Evolutionary conservation across 2,329 filamentous ascomycete species (phyloP).

Genomic region (Elsinoe ampelina): DNA sequence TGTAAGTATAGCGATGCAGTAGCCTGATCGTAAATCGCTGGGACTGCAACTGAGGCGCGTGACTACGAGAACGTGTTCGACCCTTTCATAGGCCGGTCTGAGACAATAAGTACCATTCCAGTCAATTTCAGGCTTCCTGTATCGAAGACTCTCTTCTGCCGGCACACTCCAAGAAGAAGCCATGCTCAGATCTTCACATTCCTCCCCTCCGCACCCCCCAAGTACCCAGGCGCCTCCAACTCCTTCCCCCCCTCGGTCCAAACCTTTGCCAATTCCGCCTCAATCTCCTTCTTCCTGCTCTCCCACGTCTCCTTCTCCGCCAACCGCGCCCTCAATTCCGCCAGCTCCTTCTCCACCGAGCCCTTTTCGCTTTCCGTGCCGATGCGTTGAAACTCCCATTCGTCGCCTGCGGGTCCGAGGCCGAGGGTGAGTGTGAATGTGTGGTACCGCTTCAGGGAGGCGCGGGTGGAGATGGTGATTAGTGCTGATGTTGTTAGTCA

Average conservation of each 20-base stretch:
- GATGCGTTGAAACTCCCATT: slow-evolving; percentile 89
- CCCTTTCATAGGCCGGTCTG: too few relatives aligned
- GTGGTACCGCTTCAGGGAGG: slow-evolving; percentile 91
- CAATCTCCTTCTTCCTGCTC: slow-evolving; percentile 66
- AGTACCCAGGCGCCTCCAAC: slow-evolving; percentile 30
- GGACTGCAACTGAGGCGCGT: too few relatives aligned
- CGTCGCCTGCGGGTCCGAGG: slow-evolving; percentile 67
- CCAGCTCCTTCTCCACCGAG: slow-evolving; percentile 81
- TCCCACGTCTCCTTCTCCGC: slow-evolving; percentile 80
- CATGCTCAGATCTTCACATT: slow-evolving; percentile 14
- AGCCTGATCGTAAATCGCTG: too few relatives aligned
- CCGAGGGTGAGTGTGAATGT: slow-evolving; percentile 82
- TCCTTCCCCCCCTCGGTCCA: slow-evolving; percentile 44
- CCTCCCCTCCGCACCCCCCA: slow-evolving; percentile 17
- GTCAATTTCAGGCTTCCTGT: too few relatives aligned
- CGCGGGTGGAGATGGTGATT: slow-evolving; percentile 91
- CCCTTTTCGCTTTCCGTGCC: slow-evolving; percentile 90
- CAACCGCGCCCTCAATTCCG: slow-evolving; percentile 71
- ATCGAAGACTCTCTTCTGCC: too few relatives aligned
- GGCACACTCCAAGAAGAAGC: too few relatives aligned
- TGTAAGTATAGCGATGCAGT: too few relatives aligned
- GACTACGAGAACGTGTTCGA: too few relatives aligned
- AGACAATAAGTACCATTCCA: too few relatives aligned
- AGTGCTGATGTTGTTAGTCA: slow-evolving; percentile 50
- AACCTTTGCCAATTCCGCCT: slow-evolving; percentile 62